Percentiles rank a stretch among this genome's conserved stretches.
phyloP scores from a whole-genome alignment of 2,329 filamentous ascomycete species.

The Blastomyces emzantsi region DNA sequence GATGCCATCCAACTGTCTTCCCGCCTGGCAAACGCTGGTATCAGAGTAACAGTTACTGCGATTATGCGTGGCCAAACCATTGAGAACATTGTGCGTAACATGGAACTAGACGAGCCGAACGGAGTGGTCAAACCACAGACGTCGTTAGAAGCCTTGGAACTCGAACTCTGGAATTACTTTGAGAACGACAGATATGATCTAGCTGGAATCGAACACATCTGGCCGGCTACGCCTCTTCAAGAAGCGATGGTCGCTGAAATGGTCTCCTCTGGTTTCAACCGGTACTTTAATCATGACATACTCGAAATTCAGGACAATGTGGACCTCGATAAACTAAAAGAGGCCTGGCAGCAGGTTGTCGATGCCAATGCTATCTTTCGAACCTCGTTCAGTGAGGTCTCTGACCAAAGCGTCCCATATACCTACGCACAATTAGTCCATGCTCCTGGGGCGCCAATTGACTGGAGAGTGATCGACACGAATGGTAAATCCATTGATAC shows the following conservation, averaged over 20 bases:
- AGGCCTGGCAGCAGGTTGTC: conserved; percentile 56
- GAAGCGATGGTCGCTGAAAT: conserved; percentile 81
- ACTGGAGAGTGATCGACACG: conserved; percentile 27
- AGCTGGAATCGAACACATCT: conserved; percentile 46
- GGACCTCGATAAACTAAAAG: conserved; percentile 48
- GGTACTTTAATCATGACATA: conserved; percentile 82
- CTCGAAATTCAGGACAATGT: conserved; percentile 50
- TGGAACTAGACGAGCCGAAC: conserved; percentile 15
- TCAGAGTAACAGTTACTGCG: conserved; percentile 60
- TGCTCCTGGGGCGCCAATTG: conserved; percentile 20
- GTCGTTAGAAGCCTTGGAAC: conserved; percentile 14
- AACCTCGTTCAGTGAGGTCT: conserved; percentile 61
- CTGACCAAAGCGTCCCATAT: conserved; percentile 48
- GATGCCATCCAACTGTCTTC: conserved; percentile 79
- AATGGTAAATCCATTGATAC: conserved; percentile 19
- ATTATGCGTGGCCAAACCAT: conserved; percentile 68
- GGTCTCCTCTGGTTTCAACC: conserved; percentile 60
- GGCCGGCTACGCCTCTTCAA: conserved; percentile 75
- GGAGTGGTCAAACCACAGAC: not conserved
- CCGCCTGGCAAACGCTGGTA: conserved; percentile 51
- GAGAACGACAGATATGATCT: conserved; percentile 29
- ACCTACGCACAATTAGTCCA: conserved; percentile 51
- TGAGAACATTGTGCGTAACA: conserved; percentile 43
- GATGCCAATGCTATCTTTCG: conserved; percentile 60
- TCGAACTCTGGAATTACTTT: conserved; percentile 34